Evolutionary conservation across 768 basidiomycete genomes (phyloP), one percentile per base, ranked within the genome.

Genomic region (Leccinum disarticulatum): DNA sequence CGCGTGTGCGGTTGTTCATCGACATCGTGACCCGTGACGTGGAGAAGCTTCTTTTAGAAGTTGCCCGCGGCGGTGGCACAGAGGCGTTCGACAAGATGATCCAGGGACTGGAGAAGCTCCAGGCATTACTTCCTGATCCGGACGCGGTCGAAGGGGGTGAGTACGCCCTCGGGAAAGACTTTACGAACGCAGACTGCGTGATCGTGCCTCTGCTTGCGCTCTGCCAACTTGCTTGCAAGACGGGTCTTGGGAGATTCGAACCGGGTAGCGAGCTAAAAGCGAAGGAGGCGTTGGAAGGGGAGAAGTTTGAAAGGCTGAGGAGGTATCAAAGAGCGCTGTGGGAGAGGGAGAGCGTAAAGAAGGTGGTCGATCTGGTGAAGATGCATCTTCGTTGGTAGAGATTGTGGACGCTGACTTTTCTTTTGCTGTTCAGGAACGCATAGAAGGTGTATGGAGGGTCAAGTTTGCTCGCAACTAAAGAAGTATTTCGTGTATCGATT

Each of bases 141-240:
- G 70, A 66, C 10, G 28, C 22, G 54, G 7, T 80, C 2, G 80
- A 82, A 38, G 69, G 61, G 0, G 82, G 73, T 50, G 82, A 64
- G 68, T 68, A 58, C n/a, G 67, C 67, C 3, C 54, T 76, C 15
- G 77, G 77, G 8, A 68, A 74, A 27, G 74, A 80, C 55, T 88
- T 79, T 69, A 83, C 80, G 33, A 81, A 81, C 57, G 87, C 86
- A 3, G 88, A 88, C 64, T 81, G 82, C 22, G 81, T 81, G 1
- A 69, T 85, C 28, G 75, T 77, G 9, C 86, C 88, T 4, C 81
- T 85, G 75, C 64, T 14, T 33, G n/a, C 38, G 33, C 13, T 83
- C 11, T 60, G 79, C 35, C 76, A 80, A 47, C 56, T 81, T 1
- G 0, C 33, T 6, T 62, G 82, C n/a, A 74, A 73, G 67, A 78